Evolutionary conservation across 495 filamentous ascomycete species (phyloP).

Genomic region (Aspergillus wentii): DNA sequence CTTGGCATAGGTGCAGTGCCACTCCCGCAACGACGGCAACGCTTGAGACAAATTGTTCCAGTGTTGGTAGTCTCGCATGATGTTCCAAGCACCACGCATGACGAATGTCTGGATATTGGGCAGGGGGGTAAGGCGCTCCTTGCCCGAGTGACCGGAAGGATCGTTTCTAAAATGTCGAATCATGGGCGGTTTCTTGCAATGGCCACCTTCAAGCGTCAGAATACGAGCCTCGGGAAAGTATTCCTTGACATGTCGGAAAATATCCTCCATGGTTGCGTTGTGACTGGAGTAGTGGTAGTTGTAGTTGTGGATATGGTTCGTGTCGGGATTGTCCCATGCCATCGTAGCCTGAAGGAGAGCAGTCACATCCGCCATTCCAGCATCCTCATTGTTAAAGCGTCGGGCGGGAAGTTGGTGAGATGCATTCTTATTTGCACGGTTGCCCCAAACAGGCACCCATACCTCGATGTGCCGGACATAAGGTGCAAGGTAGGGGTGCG

Average conservation of each 20-base stretch:
- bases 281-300: constrained; percentile 44
- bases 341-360: constrained; percentile 20
- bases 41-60: constrained; percentile 54
- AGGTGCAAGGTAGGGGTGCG: constrained; percentile 50
- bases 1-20: constrained; percentile 67
- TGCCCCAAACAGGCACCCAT: constrained; percentile 69
- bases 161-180: constrained; percentile 48
- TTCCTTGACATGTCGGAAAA: constrained; percentile 53
- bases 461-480: constrained; percentile 69
- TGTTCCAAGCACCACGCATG: constrained; percentile 71
- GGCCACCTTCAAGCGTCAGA: constrained; percentile 71
- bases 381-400: constrained; percentile 22
- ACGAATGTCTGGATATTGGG: constrained; percentile 55
- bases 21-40: constrained; percentile 61
- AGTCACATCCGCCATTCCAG: constrained; percentile 36
- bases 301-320: constrained; percentile 30
- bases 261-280: constrained; percentile 64
- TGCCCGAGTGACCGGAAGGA: constrained; percentile 15
- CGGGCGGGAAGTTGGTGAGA: constrained; percentile 32
- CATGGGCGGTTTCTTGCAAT: constrained; percentile 64
- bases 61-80: constrained; percentile 61
- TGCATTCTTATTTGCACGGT: constrained; percentile 27
- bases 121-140: constrained; percentile 33
- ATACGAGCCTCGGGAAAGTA: constrained; percentile 57
- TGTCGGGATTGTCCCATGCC: constrained; percentile 32